phyloP scores from a whole-genome alignment of 2,329 filamentous ascomycete genomes.

The Diaporthe citri region DNA sequence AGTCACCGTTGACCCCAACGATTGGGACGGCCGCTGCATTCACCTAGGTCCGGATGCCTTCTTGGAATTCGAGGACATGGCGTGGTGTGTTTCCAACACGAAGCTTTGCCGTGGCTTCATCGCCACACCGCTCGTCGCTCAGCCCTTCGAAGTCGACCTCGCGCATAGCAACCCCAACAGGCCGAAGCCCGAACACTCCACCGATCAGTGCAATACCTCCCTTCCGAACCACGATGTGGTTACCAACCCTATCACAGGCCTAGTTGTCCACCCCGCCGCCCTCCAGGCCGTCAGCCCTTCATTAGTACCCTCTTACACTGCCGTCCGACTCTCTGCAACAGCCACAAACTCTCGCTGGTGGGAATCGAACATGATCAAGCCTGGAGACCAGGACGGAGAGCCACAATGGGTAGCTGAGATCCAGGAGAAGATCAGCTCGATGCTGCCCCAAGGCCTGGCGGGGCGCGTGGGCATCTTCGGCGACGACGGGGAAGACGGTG shows the following conservation, averaged over 20 bases:
- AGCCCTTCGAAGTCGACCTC: conserved; percentile 64
- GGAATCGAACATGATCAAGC: conserved; percentile 57
- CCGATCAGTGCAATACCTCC: conserved; percentile 59
- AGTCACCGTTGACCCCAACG: conserved; percentile 55
- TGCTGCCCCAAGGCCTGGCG: conserved; percentile 60
- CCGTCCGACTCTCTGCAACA: conserved; percentile 66
- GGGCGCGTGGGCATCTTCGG: conserved; percentile 52
- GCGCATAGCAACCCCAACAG: conserved; percentile 37
- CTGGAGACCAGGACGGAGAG: conserved; percentile 41
- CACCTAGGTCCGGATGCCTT: conserved; percentile 66
- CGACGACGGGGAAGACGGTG: conserved; percentile 47
- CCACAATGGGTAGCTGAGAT: conserved; percentile 65
- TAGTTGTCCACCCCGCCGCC: conserved; percentile 58
- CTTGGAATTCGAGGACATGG: conserved; percentile 67
- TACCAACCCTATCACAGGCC: conserved; percentile 63
- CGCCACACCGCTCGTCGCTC: conserved; percentile 62
- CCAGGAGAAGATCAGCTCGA: conserved; percentile 56
- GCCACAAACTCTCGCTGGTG: conserved; percentile 65
- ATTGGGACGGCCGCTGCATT: conserved; percentile 63
- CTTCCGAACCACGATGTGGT: conserved; percentile 49
- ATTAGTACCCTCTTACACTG: conserved; percentile 61
- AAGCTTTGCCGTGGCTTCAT: conserved; percentile 66
- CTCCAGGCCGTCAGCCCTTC: conserved; percentile 49
- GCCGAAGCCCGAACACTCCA: conserved; percentile 52
- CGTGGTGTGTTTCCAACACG: conserved; percentile 55